Evolutionary conservation across 208 protist genomes (phyloP).

Genomic region (Kentomonas sorsogonicus): DNA sequence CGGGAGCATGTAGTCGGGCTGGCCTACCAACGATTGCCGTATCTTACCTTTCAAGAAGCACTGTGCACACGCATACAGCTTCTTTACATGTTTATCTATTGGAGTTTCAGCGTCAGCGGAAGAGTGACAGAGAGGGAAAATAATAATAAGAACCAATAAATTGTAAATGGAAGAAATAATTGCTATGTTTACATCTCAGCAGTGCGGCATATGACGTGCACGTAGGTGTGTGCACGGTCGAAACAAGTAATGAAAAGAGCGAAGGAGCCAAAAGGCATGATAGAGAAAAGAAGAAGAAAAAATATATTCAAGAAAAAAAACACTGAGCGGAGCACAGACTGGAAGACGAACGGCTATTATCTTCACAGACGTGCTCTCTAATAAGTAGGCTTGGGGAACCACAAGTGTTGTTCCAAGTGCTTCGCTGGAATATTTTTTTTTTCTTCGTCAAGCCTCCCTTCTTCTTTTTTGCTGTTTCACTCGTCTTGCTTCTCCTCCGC

Average conservation of each 20-base stretch:
- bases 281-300: constrained; percentile 13
- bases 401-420: neutral
- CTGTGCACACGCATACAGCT: too few species aligned
- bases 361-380: too few species aligned
- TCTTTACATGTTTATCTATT: too few species aligned
- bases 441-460: neutral
- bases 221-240: too few species aligned
- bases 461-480: neutral
- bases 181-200: constrained; percentile 5
- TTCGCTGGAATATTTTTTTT: constrained; percentile 7
- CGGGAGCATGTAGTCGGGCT: too few species aligned
- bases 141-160: neutral
- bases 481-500: neutral
- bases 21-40: too few species aligned
- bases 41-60: too few species aligned
- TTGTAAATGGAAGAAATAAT: neutral
- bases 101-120: too few species aligned
- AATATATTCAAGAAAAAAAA: constrained; percentile 6
- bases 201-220: too few species aligned
- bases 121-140: constrained; percentile 12
- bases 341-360: neutral
- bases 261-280: constrained; percentile 1
- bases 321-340: neutral
- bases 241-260: constrained; percentile 1
- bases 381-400: too few species aligned